A percentile compares a stretch with the other conserved stretches of the same genome.
These are phyloP conservation scores for Eucalyptus pauciflora DNA, from an alignment of 345 rosid genomes.

Conservation along the genomic window DNA sequence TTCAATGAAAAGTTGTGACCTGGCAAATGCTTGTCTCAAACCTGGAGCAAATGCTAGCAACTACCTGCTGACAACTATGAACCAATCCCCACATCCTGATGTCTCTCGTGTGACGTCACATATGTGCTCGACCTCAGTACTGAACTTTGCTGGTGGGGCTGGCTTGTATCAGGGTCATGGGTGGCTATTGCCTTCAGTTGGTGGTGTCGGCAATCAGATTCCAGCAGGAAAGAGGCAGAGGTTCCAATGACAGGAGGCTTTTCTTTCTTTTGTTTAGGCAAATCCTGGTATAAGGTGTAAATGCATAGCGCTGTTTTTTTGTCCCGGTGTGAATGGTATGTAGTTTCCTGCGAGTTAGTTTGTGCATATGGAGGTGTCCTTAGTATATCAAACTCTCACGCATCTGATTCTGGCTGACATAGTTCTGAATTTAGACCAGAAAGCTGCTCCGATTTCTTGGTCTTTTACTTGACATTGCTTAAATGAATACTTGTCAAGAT, in stretches of 20 bases:
- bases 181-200: slow-evolving; percentile 4
- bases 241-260: slow-evolving; percentile 21
- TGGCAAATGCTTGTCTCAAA: background rate
- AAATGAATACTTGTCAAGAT: background rate
- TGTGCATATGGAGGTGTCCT: background rate
- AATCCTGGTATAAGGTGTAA: slow-evolving; percentile 9
- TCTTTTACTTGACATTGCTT: background rate
- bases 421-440: background rate
- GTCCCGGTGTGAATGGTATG: background rate
- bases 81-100: background rate
- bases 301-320: slow-evolving; percentile 1
- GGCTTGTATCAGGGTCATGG: slow-evolving; percentile 10
- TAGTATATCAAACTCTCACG: background rate
- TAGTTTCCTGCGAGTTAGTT: background rate
- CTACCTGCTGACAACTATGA: background rate
- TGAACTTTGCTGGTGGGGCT: slow-evolving; percentile 21
- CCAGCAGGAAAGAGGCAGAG: slow-evolving; percentile 50
- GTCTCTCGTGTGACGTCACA: slow-evolving; percentile 13
- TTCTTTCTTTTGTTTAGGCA: background rate
- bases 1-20: slow-evolving; percentile 16
- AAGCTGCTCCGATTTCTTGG: background rate
- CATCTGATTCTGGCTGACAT: background rate
- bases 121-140: slow-evolving; percentile 42
- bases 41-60: background rate
- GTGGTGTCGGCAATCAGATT: background rate